A percentile compares a stretch with the other conserved stretches of the same genome.
Evolutionary conservation across 169 alveolate genomes (phyloP).

Genomic region (Cryptosporidium canis): DNA sequence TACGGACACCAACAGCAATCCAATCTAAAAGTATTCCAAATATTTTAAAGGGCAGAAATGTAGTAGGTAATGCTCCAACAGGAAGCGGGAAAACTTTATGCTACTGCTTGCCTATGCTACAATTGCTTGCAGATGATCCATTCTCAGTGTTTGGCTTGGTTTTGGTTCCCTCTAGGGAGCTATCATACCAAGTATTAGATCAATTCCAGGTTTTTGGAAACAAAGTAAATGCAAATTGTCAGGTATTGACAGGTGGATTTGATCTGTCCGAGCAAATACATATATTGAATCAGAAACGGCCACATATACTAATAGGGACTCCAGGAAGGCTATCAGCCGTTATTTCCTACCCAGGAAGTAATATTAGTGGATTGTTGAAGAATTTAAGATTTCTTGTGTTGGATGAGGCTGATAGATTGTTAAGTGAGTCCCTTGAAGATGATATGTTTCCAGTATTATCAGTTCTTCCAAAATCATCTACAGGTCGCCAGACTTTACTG

Average conservation of each 20-base stretch:
- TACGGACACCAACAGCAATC: conserved; percentile 88
- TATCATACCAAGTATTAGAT: conserved; percentile 95
- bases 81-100: conserved; percentile 99
- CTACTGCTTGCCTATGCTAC: conserved; percentile 94
- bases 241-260: conserved; percentile 92
- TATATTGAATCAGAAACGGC: conserved; percentile 83
- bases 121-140: conserved; percentile 92
- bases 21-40: conserved; percentile 90
- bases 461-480: conserved; percentile 78
- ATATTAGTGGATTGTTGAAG: conserved; percentile 79
- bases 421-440: conserved; percentile 85
- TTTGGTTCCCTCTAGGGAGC: conserved; percentile 97
- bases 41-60: conserved; percentile 88
- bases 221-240: conserved; percentile 85
- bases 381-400: conserved; percentile 90
- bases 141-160: conserved; percentile 94
- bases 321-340: conserved; percentile 94
- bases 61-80: conserved; percentile 94
- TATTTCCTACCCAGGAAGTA: conserved; percentile 78
- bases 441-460: conserved; percentile 81
- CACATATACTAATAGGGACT: conserved; percentile 95
- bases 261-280: conserved; percentile 86
- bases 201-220: conserved; percentile 91
- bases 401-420: conserved; percentile 97
- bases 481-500: conserved; percentile 92